phyloP scores from a whole-genome alignment of 2,329 filamentous ascomycete species.

The Penicillium sp. region DNA sequence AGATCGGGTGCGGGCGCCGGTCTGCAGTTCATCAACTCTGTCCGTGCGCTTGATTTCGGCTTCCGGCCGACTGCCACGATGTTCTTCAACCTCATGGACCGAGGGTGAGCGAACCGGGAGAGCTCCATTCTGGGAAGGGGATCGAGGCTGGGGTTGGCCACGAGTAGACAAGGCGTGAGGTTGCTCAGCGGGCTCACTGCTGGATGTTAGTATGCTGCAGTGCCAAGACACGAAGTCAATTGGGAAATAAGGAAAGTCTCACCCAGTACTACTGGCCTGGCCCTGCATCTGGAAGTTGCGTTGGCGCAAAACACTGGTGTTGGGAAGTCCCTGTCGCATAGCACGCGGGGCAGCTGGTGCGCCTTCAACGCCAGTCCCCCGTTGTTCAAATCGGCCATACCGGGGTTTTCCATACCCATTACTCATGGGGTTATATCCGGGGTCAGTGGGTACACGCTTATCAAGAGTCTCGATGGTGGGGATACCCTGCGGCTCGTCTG shows the following conservation, averaged over 20 bases:
- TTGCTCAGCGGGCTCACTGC: slow-evolving; percentile 4
- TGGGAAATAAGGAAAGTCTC: not conserved
- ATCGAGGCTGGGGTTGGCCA: slow-evolving; percentile 29
- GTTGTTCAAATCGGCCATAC: slow-evolving; percentile 43
- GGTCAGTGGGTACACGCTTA: slow-evolving; percentile 15
- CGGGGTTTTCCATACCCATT: slow-evolving; percentile 28
- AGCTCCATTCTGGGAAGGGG: slow-evolving; percentile 46
- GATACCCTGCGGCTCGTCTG: slow-evolving; percentile 21
- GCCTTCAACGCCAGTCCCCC: slow-evolving; percentile 59
- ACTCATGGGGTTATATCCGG: slow-evolving; percentile 15
- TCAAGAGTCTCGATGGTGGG: slow-evolving; percentile 27
- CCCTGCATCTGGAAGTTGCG: slow-evolving; percentile 48
- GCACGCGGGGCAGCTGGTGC: slow-evolving; percentile 92
- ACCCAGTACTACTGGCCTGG: slow-evolving; percentile 19
- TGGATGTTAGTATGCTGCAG: not conserved
- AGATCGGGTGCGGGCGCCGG: slow-evolving; percentile 57
- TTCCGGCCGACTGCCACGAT: slow-evolving; percentile 29
- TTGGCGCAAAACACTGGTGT: slow-evolving; percentile 68
- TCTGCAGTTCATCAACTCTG: slow-evolving; percentile 18
- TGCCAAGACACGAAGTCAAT: not conserved
- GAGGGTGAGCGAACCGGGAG: slow-evolving; percentile 51
- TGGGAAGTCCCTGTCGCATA: slow-evolving; percentile 83
- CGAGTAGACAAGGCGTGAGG: not conserved
- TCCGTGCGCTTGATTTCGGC: slow-evolving; percentile 48
- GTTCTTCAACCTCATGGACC: slow-evolving; percentile 35